These are phyloP conservation scores for Lactifluus pinguis DNA, from an alignment of 768 basidiomycete species.

Conservation along the genomic window DNA sequence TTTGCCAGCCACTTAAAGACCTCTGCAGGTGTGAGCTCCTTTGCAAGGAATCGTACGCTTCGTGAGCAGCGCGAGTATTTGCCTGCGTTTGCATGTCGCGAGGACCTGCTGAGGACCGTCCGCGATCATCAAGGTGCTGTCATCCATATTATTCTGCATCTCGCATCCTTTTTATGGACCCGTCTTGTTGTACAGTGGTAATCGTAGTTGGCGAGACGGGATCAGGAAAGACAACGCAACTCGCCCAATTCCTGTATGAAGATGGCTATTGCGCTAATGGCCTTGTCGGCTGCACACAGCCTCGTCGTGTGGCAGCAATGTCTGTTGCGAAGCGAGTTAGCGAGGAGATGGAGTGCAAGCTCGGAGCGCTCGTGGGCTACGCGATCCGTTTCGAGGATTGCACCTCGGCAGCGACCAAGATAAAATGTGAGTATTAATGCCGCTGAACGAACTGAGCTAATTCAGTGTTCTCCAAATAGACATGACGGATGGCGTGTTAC, in stretches of 20 bases:
- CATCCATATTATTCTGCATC: slow-evolving; percentile 11
- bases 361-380: slow-evolving; percentile 89
- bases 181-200: slow-evolving; percentile 44
- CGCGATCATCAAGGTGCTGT: slow-evolving; percentile 86
- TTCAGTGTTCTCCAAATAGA: slow-evolving; percentile 36
- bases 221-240: slow-evolving; percentile 96
- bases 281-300: slow-evolving; percentile 94
- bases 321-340: slow-evolving; percentile 99
- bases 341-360: slow-evolving; percentile 98
- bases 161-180: not conserved
- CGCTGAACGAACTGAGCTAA: not conserved
- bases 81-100: slow-evolving; percentile 94
- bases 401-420: slow-evolving; percentile 87
- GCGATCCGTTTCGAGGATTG: slow-evolving; percentile 99
- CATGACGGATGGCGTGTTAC: slow-evolving; percentile 97
- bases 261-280: slow-evolving; percentile 91
- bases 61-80: slow-evolving; percentile 96
- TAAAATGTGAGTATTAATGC: slow-evolving; percentile 69
- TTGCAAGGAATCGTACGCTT: slow-evolving; percentile 72
- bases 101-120: slow-evolving; percentile 79
- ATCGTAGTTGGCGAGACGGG: slow-evolving; percentile 99
- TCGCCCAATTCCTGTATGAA: slow-evolving; percentile 92
- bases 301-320: slow-evolving; percentile 98
- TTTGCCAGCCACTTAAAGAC: slow-evolving; percentile 92
- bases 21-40: slow-evolving; percentile 67